Base-by-base conservation (phyloP, 345 rosid genomes). In the Erodium maritimum region DNA sequence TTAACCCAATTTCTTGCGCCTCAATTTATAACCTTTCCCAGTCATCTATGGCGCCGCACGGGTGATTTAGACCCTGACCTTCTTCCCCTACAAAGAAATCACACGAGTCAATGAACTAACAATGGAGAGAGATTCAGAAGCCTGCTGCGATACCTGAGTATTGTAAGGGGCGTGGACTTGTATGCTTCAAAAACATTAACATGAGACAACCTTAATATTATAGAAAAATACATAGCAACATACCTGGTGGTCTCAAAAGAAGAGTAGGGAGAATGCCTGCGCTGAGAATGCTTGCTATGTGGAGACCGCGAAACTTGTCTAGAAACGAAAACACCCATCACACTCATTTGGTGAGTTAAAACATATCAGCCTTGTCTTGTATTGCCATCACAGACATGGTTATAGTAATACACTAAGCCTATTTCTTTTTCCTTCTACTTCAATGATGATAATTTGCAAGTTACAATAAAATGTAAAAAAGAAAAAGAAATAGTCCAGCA, bases 261-360 rank as follows among this genome's bases (percentile, higher is more conserved):
- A 81, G 96, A 81, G 80, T 87, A 82, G 82, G 87, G 91, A 78
- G 84, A 85, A 71, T 87, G 86, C 84, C 91, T 90, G 93, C 82
- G 87, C 80, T 87, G 87, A 84, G 96, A 94, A 82, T 82, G 88
- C 95, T 83, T 93, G 91, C 95, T 87, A 89, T 83, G 89, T 72
- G 97, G 99, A 79, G 99, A 93, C 85, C 91, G 79, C 81, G 84
- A 83, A 80, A 82, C 85, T 75, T 85, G 85, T 93, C 99, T 93
- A 93, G 79, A 93, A 83, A 93, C 72, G 84, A 86, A 85, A 82
- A 86, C 87, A 83, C 78, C 82, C 83, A 90, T 87, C 71, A 86
- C 74, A 78, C 83, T 79, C 65, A 72, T 76, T 78, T 61, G 79
- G 88, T 81, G 77, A 83, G 84, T 72, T 68, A 64, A 66, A 59